Base-by-base conservation (phyloP, 345 rosid genomes). In the Dipteronia sinensis region DNA sequence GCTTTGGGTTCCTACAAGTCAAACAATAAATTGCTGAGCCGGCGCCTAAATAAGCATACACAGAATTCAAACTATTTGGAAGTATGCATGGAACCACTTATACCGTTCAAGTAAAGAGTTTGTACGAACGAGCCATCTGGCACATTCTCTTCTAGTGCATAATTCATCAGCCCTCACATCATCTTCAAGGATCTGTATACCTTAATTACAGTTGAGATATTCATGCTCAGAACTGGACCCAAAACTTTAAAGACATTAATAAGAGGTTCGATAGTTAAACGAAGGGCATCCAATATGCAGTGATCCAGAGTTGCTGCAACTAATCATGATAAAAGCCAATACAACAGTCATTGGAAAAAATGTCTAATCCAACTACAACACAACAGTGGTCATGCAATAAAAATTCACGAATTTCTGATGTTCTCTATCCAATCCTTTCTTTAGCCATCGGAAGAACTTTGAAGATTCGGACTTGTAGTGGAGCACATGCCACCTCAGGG, bases 131-230 rank as follows among this genome's bases (percentile, higher is more conserved):
- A 93, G 79, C 97, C 99, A 95, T 81, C 96, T 88, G 49, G 92
- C 96, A 80, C 90, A 95, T 79, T 93, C 97, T 84, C 96, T 85
- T 78, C 89, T 93, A 42, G 94, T 87, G 88, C 99, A 95, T 78
- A 95, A 83, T 59, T 89, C 94, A 17, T 89, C 88, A 62, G 87
- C 90, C 78, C 65, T 73, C 55, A 83, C 85, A 76, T 80, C 86
- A 29, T 90, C 94, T 84, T 90, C 92, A 79, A 91, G 79, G 64
- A 93, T 93, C 99, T 95, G 91, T 82, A 85, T 68, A 85, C 62
- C 87, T 86, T 85, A 82, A 78, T 76, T 58, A 80, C 78, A 79
- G 38, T 79, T 64, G 73, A 78, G 44, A 80, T 40, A 74, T 51
- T 74, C 83, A 86, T 84, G 92, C 87, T 83, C 85, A 85, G 83